Percentiles rank a stretch among this genome's conserved stretches.
Evolutionary conservation across 495 filamentous ascomycete species (phyloP).

Genomic region (Podospora australis): DNA sequence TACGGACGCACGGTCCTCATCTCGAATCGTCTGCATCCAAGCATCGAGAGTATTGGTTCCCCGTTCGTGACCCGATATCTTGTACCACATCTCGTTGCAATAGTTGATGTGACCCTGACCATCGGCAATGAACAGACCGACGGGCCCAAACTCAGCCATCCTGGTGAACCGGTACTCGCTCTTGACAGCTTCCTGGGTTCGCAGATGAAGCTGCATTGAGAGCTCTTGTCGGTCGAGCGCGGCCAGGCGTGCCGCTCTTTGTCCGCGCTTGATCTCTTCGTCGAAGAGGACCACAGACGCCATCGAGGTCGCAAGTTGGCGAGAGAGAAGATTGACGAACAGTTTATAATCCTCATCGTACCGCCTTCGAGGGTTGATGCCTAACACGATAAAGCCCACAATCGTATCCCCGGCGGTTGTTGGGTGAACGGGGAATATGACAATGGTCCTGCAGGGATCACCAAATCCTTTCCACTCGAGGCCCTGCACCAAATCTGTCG

Average conservation of each 20-base stretch:
- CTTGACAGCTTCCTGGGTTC: slow-evolving; percentile 62
- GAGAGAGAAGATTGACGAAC: slow-evolving; percentile 61
- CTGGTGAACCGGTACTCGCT: slow-evolving; percentile 66
- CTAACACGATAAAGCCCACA: slow-evolving; percentile 63
- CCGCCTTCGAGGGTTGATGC: slow-evolving; percentile 59
- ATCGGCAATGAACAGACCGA: slow-evolving; percentile 67
- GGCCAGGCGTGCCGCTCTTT: slow-evolving; percentile 58
- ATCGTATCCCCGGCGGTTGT: slow-evolving; percentile 55
- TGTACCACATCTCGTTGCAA: slow-evolving; percentile 68
- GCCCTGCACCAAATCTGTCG: slow-evolving; percentile 50
- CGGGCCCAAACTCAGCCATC: slow-evolving; percentile 68
- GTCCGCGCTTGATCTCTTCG: slow-evolving; percentile 63
- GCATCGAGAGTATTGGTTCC: slow-evolving; percentile 39
- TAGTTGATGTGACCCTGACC: slow-evolving; percentile 56
- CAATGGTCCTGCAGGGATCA: slow-evolving; percentile 55
- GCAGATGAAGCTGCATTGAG: slow-evolving; percentile 56
- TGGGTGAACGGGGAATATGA: slow-evolving; percentile 64
- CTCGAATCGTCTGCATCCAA: slow-evolving; percentile 62
- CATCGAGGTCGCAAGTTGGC: slow-evolving; percentile 63
- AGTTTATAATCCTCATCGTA: slow-evolving; percentile 66
- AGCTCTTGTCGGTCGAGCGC: slow-evolving; percentile 60
- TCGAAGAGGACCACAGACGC: slow-evolving; percentile 68
- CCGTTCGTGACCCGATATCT: slow-evolving; percentile 54
- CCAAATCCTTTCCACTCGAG: slow-evolving; percentile 59
- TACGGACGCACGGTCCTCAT: slow-evolving; percentile 52